Evolutionary conservation across 1,139 yeast species (phyloP).

Genomic region (Candida smagusa): DNA sequence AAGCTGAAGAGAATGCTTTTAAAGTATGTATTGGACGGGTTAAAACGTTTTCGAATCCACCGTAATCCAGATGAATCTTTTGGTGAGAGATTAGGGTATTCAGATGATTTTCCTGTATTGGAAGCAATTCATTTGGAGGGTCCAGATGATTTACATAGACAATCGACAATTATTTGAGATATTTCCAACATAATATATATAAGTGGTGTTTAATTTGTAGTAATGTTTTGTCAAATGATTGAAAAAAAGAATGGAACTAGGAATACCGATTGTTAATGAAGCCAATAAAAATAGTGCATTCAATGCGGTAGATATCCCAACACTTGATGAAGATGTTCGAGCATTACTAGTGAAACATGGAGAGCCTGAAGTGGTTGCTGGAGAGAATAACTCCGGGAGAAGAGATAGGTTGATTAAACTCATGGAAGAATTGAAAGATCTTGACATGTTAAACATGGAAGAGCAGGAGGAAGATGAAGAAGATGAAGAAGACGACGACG

Average conservation of each 20-base stretch:
- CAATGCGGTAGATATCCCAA: slow-evolving; percentile 43
- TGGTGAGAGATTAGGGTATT: background rate
- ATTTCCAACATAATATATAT: background rate
- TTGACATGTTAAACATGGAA: slow-evolving; percentile 18
- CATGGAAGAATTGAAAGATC: slow-evolving; percentile 17
- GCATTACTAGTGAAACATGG: slow-evolving; percentile 44
- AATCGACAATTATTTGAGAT: background rate
- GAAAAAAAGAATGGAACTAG: background rate
- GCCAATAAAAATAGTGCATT: slow-evolving; percentile 8
- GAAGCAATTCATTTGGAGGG: background rate
- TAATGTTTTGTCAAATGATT: background rate
- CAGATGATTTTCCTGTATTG: background rate
- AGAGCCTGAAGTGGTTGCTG: slow-evolving; percentile 58
- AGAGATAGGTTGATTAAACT: slow-evolving; percentile 49
- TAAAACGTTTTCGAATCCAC: background rate
- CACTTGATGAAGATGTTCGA: slow-evolving; percentile 61
- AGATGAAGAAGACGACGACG: slow-evolving; percentile 45
- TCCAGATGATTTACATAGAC: background rate
- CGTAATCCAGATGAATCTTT: background rate
- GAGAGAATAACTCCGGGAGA: slow-evolving; percentile 62
- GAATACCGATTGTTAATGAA: slow-evolving; percentile 7
- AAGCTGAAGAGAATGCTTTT: slow-evolving; percentile 31
- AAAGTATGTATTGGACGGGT: slow-evolving; percentile 1
- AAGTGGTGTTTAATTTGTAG: background rate
- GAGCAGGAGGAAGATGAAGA: slow-evolving; percentile 23